Base-by-base conservation (phyloP, 345 rosid species). In the Camelina hispida region DNA sequence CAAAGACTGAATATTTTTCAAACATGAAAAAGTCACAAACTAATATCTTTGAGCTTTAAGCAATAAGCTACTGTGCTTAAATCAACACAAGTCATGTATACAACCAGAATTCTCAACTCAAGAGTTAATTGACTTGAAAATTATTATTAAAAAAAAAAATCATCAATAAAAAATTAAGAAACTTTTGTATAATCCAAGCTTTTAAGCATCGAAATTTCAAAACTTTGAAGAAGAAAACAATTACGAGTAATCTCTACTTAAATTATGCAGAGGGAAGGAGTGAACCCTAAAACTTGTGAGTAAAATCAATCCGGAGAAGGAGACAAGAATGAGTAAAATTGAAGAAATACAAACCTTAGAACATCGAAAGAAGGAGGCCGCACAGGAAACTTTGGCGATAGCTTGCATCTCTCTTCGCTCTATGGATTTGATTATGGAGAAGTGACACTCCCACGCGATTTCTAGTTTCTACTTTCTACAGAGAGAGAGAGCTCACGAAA, bases 291-390 rank as follows among this genome's bases (percentile, higher is more conserved):
- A 38, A 23, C 7, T 18, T 18, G 32, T 3, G 12, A 9, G 44
- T 43, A 25, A 25, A 23, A 12, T 5, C 13, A 43, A 44, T 56
- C 13, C 1, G 30, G 16, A 66, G 1, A 44, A n/a, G 32, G n/a
- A 46, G 57, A 69, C 20, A 13, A 5, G 22, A 34, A 32, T 1
- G 57, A 69, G 15, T 9, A 13, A 20, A 34, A 32, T 2, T 58
- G 1, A 5, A 59, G 53, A 64, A 55, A 43, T 5, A 73, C 71
- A 65, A 65, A 73, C 78, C 78, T 13, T 65, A 22, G 71, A 73
- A 35, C 65, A 56, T n/a, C 65, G 38, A n/a, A 65, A 34, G 2
- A 73, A 65, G 66, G 71, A 65, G 5, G 51, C 50, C 7, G 58
- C 57, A 64, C 58, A 32, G 44, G 77, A 64, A 73, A 64, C 47